Evolutionary conservation across 805 yeast genomes (phyloP).

Genomic region (Barnettozyma sucrosica): DNA sequence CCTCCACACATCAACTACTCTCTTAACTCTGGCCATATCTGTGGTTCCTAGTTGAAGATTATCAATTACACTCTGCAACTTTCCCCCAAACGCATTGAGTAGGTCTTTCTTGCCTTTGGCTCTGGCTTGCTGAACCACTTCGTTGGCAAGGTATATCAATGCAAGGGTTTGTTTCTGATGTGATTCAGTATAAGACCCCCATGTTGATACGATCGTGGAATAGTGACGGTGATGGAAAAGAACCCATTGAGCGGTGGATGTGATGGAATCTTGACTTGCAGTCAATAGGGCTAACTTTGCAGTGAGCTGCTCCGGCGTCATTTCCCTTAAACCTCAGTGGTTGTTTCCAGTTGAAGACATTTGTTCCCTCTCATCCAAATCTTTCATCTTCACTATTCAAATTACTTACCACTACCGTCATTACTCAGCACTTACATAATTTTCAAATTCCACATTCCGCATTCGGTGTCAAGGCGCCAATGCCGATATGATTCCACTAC

Average conservation of each 20-base stretch:
- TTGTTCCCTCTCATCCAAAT: too few species aligned
- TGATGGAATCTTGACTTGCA: constrained; percentile 69
- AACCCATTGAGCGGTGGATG: constrained; percentile 69
- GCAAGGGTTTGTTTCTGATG: constrained; percentile 43
- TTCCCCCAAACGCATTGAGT: constrained; percentile 47
- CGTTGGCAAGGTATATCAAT: constrained; percentile 69
- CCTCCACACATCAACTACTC: constrained; percentile 53
- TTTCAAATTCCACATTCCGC: too few species aligned
- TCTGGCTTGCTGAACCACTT: constrained; percentile 73
- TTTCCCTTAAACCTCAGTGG: neutral
- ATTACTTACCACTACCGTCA: too few species aligned
- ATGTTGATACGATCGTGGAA: constrained; percentile 42
- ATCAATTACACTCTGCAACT: constrained; percentile 38
- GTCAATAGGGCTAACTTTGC: constrained; percentile 42
- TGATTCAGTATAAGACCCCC: constrained; percentile 38
- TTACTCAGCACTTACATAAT: neutral
- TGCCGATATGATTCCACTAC: neutral
- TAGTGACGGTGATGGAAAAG: constrained; percentile 62
- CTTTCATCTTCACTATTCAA: too few species aligned
- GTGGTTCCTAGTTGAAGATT: constrained; percentile 14
- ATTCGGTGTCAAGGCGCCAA: neutral
- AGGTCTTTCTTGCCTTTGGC: constrained; percentile 56
- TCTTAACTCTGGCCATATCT: constrained; percentile 33
- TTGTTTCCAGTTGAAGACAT: neutral
- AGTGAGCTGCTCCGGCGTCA: constrained; percentile 35